These are phyloP conservation scores for Boletus patriciae DNA, from an alignment of 768 basidiomycete genomes.

Conservation along the genomic window DNA sequence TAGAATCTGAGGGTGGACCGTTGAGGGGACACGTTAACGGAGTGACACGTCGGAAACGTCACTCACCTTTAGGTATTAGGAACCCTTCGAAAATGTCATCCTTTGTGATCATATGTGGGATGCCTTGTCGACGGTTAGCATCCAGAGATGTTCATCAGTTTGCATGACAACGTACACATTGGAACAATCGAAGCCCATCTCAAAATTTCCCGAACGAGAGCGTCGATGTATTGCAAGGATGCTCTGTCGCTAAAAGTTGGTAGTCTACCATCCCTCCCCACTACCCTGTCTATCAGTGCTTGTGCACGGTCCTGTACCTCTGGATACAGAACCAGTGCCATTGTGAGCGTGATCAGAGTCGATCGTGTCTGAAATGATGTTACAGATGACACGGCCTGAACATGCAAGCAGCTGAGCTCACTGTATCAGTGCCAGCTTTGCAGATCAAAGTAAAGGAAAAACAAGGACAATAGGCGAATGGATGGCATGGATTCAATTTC, in stretches of 20 bases:
- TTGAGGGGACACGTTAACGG: neutral
- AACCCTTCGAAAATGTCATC: slow-evolving; percentile 45
- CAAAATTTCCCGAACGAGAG: slow-evolving; percentile 21
- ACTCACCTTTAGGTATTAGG: slow-evolving; percentile 51
- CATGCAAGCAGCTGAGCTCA: neutral
- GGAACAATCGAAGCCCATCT: slow-evolving; percentile 27
- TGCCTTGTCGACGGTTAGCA: slow-evolving; percentile 12
- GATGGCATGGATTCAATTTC: neutral
- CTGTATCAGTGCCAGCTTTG: slow-evolving; percentile 19
- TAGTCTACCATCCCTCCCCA: slow-evolving; percentile 21
- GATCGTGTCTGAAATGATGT: slow-evolving; percentile 16
- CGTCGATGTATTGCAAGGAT: slow-evolving; percentile 23
- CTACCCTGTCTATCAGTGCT: slow-evolving; percentile 14
- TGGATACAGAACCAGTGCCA: slow-evolving; percentile 24
- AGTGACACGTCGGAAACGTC: neutral
- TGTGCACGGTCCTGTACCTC: slow-evolving; percentile 25
- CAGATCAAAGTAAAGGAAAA: neutral
- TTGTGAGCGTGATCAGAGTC: slow-evolving; percentile 13
- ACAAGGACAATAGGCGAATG: neutral
- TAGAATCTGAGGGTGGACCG: slow-evolving; percentile 13
- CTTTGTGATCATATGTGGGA: slow-evolving; percentile 33
- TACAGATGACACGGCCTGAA: neutral
- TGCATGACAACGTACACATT: slow-evolving; percentile 12
- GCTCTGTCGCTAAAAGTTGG: slow-evolving; percentile 18
- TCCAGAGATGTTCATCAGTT: neutral